phyloP scores from a whole-genome alignment of 2,329 filamentous ascomycete species.

The Triangularia verruculosa region DNA sequence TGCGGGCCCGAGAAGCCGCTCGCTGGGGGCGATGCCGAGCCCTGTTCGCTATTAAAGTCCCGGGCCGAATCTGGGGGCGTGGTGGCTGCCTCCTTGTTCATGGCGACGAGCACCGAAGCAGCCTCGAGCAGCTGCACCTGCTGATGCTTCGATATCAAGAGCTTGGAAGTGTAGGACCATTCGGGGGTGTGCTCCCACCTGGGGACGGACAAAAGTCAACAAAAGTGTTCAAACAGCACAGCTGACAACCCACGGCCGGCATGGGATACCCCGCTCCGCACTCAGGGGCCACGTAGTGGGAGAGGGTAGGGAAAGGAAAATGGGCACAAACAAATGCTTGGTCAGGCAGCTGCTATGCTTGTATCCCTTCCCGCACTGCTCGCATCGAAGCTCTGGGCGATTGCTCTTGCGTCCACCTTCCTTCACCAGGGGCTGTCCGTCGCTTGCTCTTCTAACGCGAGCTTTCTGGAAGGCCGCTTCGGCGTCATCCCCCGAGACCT shows the following conservation, averaged over 20 bases:
- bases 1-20: slow-evolving; percentile 78
- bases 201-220: slow-evolving; percentile 45
- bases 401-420: slow-evolving; percentile 71
- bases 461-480: slow-evolving; percentile 47
- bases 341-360: slow-evolving; percentile 99
- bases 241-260: slow-evolving; percentile 18
- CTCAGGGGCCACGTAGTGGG: slow-evolving; percentile 42
- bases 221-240: slow-evolving; percentile 28
- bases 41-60: slow-evolving; percentile 73
- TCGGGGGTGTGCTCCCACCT: slow-evolving; percentile 99
- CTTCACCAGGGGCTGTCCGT: slow-evolving; percentile 79
- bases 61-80: slow-evolving; percentile 65
- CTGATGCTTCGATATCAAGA: slow-evolving; percentile 98
- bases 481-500: slow-evolving; percentile 55
- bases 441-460: slow-evolving; percentile 67
- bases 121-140: slow-evolving; percentile 97
- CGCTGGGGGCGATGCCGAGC: slow-evolving; percentile 76
- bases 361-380: slow-evolving; percentile 98
- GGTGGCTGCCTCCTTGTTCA: slow-evolving; percentile 62
- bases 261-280: slow-evolving; percentile 19
- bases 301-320: slow-evolving; percentile 40
- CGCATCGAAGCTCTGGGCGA: slow-evolving; percentile 86
- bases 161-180: slow-evolving; percentile 95
- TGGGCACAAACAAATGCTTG: slow-evolving; percentile 96
- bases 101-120: slow-evolving; percentile 89